These are phyloP conservation scores for Mycena citricolor DNA, from an alignment of 1,284 basidiomycete genomes.

Conservation along the genomic window DNA sequence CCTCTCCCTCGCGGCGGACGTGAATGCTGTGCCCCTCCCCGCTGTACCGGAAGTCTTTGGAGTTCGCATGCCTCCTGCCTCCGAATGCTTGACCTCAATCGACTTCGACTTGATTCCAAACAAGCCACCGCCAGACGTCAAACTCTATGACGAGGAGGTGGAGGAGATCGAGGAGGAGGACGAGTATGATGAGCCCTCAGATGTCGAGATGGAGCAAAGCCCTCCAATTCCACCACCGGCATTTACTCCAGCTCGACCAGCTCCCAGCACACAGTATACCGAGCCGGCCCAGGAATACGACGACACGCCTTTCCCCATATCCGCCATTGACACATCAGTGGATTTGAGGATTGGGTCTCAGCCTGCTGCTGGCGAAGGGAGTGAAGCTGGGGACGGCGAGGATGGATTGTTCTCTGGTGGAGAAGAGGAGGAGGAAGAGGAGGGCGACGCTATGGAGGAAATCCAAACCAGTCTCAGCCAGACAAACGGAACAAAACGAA, in stretches of 20 bases:
- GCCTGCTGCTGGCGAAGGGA: conserved; percentile 56
- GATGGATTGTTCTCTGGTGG: conserved; percentile 39
- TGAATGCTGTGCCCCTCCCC: conserved; percentile 88
- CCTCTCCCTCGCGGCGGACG: conserved; percentile 84
- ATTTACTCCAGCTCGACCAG: conserved; percentile 5
- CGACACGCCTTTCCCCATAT: conserved; percentile 53
- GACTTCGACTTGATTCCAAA: conserved; percentile 95
- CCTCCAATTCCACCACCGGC: conserved; percentile 38
- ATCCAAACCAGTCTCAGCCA: conserved; percentile 51
- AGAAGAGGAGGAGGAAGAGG: conserved; percentile 72
- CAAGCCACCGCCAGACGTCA: conserved; percentile 71
- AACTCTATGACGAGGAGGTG: conserved; percentile 74
- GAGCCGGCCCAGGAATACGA: conserved; percentile 30
- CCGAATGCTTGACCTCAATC: conserved; percentile 85
- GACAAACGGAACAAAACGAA: conserved; percentile 70
- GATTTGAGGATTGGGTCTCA: conserved; percentile 62
- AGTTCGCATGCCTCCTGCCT: conserved; percentile 79
- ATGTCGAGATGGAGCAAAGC: conserved; percentile 38
- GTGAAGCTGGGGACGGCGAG: conserved; percentile 56
- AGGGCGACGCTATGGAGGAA: conserved; percentile 75
- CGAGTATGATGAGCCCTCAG: conserved; percentile 60
- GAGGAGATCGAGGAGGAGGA: conserved; percentile 71
- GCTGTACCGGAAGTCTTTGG: conserved; percentile 95
- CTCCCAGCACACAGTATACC: conserved; percentile 5
- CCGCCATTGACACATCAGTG: conserved; percentile 57